These are phyloP conservation scores for Lactarius sp. DNA, from an alignment of 768 basidiomycete species.

Conservation along the genomic window DNA sequence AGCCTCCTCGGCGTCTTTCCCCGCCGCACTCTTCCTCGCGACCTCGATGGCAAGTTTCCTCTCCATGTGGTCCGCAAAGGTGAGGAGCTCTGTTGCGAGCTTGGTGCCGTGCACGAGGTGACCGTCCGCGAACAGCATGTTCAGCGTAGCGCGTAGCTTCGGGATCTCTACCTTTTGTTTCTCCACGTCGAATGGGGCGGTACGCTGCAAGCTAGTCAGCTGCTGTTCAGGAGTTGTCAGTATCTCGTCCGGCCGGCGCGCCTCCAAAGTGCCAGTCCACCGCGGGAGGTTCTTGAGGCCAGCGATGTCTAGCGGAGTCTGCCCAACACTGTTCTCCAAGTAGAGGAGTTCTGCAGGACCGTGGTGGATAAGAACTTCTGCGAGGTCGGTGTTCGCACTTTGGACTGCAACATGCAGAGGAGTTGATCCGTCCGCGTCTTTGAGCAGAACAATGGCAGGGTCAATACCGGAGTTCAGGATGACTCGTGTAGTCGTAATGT, in stretches of 20 bases:
- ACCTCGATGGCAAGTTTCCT: neutral
- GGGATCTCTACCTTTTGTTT: constrained; percentile 17
- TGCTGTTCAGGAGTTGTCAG: neutral
- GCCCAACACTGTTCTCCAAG: constrained; percentile 43
- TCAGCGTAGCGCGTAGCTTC: constrained; percentile 18
- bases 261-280: neutral
- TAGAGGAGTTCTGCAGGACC: constrained; percentile 38
- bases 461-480: constrained; percentile 39
- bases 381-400: constrained; percentile 34
- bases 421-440: constrained; percentile 46
- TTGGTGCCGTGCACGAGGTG: constrained; percentile 9
- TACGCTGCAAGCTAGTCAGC: neutral
- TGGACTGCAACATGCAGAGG: constrained; percentile 48
- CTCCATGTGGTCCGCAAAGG: constrained; percentile 16
- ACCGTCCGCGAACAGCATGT: constrained; percentile 16
- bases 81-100: constrained; percentile 13
- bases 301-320: constrained; percentile 31
- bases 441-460: constrained; percentile 34
- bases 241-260: neutral
- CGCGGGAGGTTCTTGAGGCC: constrained; percentile 21
- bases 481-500: constrained; percentile 30
- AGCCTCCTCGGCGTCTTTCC: neutral
- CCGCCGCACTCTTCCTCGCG: neutral
- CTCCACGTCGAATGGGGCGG: constrained; percentile 12
- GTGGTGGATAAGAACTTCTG: constrained; percentile 37